These are phyloP conservation scores for Punctularia strigosozonata DNA, from an alignment of 768 basidiomycete species.

Conservation along the genomic window DNA sequence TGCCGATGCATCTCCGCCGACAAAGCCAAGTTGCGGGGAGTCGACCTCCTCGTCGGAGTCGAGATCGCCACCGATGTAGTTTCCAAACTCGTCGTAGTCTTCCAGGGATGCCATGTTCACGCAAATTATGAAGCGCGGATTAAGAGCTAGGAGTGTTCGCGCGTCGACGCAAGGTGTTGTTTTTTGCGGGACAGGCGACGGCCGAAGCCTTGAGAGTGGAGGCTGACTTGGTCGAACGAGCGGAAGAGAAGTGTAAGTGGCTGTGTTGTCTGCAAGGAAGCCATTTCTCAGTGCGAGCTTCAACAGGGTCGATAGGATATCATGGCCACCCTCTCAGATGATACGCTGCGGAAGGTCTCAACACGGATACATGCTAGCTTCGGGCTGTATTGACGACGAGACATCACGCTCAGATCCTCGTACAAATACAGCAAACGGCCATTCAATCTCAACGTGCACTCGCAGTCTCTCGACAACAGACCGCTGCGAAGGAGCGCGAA, in stretches of 20 bases:
- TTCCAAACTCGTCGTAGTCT: slow-evolving; percentile 92
- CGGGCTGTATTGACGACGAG: background rate
- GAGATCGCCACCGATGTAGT: slow-evolving; percentile 93
- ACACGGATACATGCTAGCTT: background rate
- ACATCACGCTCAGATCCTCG: slow-evolving; percentile 51
- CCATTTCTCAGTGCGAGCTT: too few species aligned
- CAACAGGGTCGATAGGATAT: slow-evolving; percentile 13
- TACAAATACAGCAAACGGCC: slow-evolving; percentile 89
- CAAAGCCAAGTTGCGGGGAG: slow-evolving; percentile 37
- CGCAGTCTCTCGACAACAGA: slow-evolving; percentile 63
- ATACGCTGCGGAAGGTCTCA: slow-evolving; percentile 67
- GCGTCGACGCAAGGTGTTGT: too few species aligned
- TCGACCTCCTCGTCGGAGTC: slow-evolving; percentile 77
- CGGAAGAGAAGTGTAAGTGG: too few species aligned
- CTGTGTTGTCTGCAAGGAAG: too few species aligned
- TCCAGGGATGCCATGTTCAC: slow-evolving; percentile 55
- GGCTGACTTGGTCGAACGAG: too few species aligned
- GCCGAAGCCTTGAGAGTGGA: too few species aligned
- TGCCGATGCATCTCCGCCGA: slow-evolving; percentile 20
- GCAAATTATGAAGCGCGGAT: too few species aligned
- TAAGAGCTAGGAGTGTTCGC: too few species aligned
- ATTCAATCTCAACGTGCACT: slow-evolving; percentile 76
- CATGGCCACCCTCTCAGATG: slow-evolving; percentile 60
- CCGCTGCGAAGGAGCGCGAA: slow-evolving; percentile 74
- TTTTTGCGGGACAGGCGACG: too few species aligned